These are phyloP conservation scores for Parathielavia hyrcaniae DNA, from an alignment of 495 filamentous ascomycete species.

Conservation along the genomic window DNA sequence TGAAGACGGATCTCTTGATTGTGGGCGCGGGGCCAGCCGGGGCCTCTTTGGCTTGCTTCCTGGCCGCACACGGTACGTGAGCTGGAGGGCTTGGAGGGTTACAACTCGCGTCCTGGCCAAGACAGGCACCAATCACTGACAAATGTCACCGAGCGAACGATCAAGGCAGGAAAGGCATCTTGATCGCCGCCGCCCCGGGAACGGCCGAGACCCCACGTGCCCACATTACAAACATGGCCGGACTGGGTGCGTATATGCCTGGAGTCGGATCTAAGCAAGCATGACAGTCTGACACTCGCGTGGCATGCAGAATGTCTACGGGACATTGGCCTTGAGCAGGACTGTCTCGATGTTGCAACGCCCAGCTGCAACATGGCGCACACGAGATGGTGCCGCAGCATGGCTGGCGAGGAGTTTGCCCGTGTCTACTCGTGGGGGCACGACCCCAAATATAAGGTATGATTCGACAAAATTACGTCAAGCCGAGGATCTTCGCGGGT, in stretches of 20 bases:
- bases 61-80: slow-evolving; percentile 44
- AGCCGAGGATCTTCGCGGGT: too few species aligned
- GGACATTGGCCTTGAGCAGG: slow-evolving; percentile 46
- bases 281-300: not conserved
- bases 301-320: slow-evolving; percentile 43
- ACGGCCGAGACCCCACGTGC: slow-evolving; percentile 50
- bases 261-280: too few species aligned
- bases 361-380: slow-evolving; percentile 42
- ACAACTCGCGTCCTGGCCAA: not conserved
- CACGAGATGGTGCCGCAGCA: slow-evolving; percentile 49
- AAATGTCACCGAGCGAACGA: not conserved
- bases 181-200: slow-evolving; percentile 42
- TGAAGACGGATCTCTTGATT: slow-evolving; percentile 49
- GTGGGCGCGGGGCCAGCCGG: slow-evolving; percentile 53
- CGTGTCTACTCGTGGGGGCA: slow-evolving; percentile 50
- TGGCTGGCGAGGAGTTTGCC: slow-evolving; percentile 52
- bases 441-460: slow-evolving; percentile 42
- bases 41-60: slow-evolving; percentile 50
- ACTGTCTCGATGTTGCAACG: slow-evolving; percentile 34
- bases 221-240: slow-evolving; percentile 49
- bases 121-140: too few species aligned
- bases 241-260: slow-evolving; percentile 16
- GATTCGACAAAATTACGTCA: too few species aligned
- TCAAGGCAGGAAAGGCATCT: slow-evolving; percentile 43
- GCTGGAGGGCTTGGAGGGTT: not conserved